Percentiles rank a stretch among this genome's conserved stretches.
phyloP scores from a whole-genome alignment of 495 filamentous ascomycete species.

The Talaromyces adpressus region DNA sequence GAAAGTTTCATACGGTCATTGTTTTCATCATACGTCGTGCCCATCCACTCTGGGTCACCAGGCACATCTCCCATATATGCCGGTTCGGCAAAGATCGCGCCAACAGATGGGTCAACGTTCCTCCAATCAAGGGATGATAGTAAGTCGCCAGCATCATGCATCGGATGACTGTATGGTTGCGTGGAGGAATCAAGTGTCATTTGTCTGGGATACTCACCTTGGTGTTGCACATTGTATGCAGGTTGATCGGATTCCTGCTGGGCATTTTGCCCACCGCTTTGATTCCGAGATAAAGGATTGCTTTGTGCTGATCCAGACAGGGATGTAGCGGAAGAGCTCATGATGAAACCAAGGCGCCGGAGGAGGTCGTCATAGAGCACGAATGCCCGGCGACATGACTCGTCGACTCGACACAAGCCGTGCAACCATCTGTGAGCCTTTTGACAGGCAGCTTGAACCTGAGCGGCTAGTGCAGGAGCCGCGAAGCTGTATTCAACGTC shows the following conservation, averaged over 20 bases:
- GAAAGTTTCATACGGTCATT: not conserved
- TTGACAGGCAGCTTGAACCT: not conserved
- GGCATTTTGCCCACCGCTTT: not conserved
- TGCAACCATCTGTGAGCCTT: slow-evolving; percentile 3
- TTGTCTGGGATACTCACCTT: not conserved
- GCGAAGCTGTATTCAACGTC: not conserved
- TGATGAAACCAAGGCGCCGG: not conserved
- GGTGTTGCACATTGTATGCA: not conserved
- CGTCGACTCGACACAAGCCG: not conserved
- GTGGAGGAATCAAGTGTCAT: not conserved
- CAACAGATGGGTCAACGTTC: not conserved
- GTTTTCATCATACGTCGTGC: not conserved
- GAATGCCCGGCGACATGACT: not conserved
- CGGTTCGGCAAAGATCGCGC: not conserved
- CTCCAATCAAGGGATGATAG: not conserved
- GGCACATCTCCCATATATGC: not conserved
- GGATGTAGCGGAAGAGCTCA: not conserved
- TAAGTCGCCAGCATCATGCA: not conserved
- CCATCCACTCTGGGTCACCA: not conserved
- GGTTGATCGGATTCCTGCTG: not conserved
- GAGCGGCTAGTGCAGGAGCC: too few species aligned
- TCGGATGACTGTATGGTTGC: not conserved
- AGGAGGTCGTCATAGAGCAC: not conserved
- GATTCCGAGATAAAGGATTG: not conserved
- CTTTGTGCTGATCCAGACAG: not conserved